A percentile compares a stretch with the other conserved stretches of the same genome.
phyloP scores from a whole-genome alignment of 176 grass and related monocot species.

The Elaeis guineensis region DNA sequence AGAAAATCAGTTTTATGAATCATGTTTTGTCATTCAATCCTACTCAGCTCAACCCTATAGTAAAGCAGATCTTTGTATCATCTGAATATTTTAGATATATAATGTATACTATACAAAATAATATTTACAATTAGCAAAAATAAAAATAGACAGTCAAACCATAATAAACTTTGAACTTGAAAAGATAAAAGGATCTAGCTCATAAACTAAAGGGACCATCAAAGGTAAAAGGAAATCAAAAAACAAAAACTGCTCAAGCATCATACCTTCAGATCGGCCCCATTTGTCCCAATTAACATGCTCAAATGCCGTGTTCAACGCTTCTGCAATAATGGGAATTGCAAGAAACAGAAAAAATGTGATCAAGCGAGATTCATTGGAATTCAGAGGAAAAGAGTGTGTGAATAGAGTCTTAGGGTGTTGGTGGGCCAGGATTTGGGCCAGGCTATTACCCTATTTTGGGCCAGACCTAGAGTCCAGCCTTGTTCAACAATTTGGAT shows the following conservation, averaged over 20 bases:
- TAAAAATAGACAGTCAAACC: too few relatives aligned
- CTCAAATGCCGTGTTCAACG: constrained; percentile 61
- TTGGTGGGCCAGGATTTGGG: too few relatives aligned
- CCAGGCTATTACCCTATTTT: background rate
- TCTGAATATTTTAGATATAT: too few relatives aligned
- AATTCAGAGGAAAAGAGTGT: too few relatives aligned
- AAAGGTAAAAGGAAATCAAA: constrained; percentile 22
- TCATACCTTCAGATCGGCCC: constrained; percentile 67
- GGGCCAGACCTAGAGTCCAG: constrained; percentile 11
- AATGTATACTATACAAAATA: too few relatives aligned
- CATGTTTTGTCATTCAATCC: too few relatives aligned
- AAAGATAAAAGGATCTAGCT: background rate
- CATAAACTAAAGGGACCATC: constrained; percentile 15
- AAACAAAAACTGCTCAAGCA: constrained; percentile 17
- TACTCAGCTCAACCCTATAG: too few relatives aligned
- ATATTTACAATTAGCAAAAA: too few relatives aligned
- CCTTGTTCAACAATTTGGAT: background rate
- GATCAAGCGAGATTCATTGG: background rate
- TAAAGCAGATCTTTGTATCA: too few relatives aligned
- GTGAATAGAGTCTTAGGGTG: too few relatives aligned
- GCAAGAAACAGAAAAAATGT: constrained; percentile 8
- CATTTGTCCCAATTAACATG: constrained; percentile 58
- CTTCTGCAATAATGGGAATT: constrained; percentile 53
- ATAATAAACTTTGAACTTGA: too few relatives aligned
- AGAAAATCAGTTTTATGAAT: too few relatives aligned